Conservation (phyloP, 164 flowering plant species). For the Vitis vinifera region ASM3070453v1 NC_081818.1:524001-524500, state of each 20-base stretch:
- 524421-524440: slow-evolving; percentile 4
- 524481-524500: no score
- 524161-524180: no score
- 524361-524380: neutral
- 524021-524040: slow-evolving; percentile 1
- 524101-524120: no score
- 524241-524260: no score
- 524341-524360: neutral
- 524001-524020: neutral
- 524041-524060: neutral
- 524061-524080: neutral
- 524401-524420: no score
- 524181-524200: no score
- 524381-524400: slow-evolving; percentile 15
- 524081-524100: neutral
- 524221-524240: slow-evolving; percentile 2
- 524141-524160: no score
- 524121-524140: neutral
- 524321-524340: neutral
- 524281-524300: neutral
- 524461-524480: no score
- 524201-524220: slow-evolving; percentile 1
- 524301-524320: neutral
- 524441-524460: slow-evolving; percentile 12
- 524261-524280: neutral